phyloP scores from a whole-genome alignment of 768 basidiomycete genomes.

The Auricularia auricula-judae region DNA sequence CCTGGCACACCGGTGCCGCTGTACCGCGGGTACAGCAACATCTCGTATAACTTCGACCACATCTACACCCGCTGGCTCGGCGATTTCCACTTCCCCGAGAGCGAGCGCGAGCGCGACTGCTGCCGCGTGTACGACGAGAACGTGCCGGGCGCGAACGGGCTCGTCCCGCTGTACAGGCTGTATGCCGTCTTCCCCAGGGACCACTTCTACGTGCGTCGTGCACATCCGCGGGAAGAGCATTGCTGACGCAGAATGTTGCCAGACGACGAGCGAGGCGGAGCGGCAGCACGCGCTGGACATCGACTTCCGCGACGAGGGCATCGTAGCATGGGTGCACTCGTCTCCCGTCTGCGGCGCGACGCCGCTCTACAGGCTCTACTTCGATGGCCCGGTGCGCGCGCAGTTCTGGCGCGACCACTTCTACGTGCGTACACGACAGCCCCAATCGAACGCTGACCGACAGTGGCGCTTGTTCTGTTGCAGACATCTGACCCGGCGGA shows the following conservation, averaged over 20 bases:
- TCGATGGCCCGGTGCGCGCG: neutral
- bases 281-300: neutral
- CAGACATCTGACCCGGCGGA: neutral
- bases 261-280: neutral
- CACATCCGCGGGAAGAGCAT: neutral
- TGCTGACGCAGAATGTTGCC: neutral
- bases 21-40: constrained; percentile 4
- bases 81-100: constrained; percentile 9
- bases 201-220: constrained; percentile 9
- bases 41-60: constrained; percentile 3
- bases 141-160: neutral
- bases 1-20: constrained; percentile 4
- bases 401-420: neutral
- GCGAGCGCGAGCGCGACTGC: constrained; percentile 4
- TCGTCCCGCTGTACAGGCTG: constrained; percentile 9
- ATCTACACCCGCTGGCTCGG: constrained; percentile 8
- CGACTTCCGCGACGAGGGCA: neutral
- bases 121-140: constrained; percentile 2
- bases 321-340: neutral
- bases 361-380: neutral
- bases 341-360: neutral
- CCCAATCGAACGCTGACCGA: no score
- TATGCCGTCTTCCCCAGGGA: constrained; percentile 1
- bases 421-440: neutral
- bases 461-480: neutral